phyloP scores from a whole-genome alignment of 2,329 filamentous ascomycete species.

The Sporothrix phasma region DNA sequence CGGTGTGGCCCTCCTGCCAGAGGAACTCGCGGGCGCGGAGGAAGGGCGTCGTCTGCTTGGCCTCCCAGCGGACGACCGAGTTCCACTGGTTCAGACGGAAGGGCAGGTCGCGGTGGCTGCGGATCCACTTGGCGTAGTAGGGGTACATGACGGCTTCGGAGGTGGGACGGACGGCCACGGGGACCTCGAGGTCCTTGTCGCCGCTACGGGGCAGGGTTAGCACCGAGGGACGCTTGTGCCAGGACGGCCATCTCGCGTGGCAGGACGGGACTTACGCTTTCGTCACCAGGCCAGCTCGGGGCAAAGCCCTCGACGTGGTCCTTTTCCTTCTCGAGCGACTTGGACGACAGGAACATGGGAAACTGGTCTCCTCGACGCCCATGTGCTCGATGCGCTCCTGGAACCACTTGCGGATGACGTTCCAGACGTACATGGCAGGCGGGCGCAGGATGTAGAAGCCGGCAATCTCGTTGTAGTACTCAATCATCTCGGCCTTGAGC shows the following conservation, averaged over 20 bases:
- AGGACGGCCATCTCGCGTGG: constrained; percentile 13
- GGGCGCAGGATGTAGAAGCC: constrained; percentile 85
- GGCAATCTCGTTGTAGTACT: constrained; percentile 90
- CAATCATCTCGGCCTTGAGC: constrained; percentile 92
- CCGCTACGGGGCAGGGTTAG: constrained; percentile 49
- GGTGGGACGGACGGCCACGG: constrained; percentile 57
- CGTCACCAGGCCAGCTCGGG: constrained; percentile 77
- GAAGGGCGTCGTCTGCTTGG: constrained; percentile 84
- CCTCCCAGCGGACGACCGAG: constrained; percentile 80
- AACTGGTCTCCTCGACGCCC: constrained; percentile 91
- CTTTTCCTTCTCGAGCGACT: constrained; percentile 82
- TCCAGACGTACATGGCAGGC: constrained; percentile 55
- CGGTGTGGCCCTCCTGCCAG: constrained; percentile 93
- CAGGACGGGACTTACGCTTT: constrained; percentile 50
- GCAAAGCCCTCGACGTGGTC: constrained; percentile 98
- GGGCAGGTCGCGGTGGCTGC: constrained; percentile 88
- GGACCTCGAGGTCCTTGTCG: constrained; percentile 81
- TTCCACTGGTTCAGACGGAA: constrained; percentile 97
- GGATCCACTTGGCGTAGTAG: constrained; percentile 95
- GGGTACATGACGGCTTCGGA: constrained; percentile 84
- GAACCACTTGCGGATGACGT: constrained; percentile 57
- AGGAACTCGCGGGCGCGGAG: constrained; percentile 88
- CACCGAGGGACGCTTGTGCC: constrained; percentile 15
- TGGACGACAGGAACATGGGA: constrained; percentile 88
- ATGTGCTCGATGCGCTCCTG: constrained; percentile 71